Conservation (phyloP, 2,329 filamentous ascomycete species). For the Sporothrix humicola region DNA sequence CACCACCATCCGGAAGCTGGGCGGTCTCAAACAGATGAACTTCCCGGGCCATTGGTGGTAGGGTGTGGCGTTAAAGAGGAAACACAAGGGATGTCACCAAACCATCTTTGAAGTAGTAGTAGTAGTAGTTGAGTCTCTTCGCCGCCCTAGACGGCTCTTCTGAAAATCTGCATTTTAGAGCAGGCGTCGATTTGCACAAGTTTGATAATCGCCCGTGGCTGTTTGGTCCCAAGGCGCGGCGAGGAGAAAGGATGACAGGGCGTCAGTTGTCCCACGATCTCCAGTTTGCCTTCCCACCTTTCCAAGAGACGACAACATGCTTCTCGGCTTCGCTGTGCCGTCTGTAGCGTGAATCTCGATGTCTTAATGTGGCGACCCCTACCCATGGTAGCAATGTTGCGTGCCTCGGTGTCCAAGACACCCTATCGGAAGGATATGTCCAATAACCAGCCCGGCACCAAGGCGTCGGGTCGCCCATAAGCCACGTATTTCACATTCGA, state of each 20-base stretch:
- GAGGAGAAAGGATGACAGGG: background rate
- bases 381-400: constrained; percentile 20
- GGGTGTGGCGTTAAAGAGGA: background rate
- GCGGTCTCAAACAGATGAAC: constrained; percentile 19
- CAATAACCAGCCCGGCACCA: constrained; percentile 17
- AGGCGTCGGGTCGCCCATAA: constrained; percentile 17
- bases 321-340: constrained; percentile 8
- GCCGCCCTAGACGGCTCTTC: background rate
- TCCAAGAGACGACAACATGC: background rate
- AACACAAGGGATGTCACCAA: background rate
- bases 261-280: background rate
- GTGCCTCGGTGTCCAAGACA: constrained; percentile 10
- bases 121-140: no score
- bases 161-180: background rate
- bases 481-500: constrained; percentile 2
- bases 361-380: constrained; percentile 19
- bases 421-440: background rate
- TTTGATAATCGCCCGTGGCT: background rate
- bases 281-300: background rate
- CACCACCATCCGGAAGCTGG: constrained; percentile 11
- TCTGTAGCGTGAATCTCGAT: background rate
- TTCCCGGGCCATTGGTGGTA: background rate
- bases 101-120: background rate
- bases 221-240: background rate
- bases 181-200: no score